Percentiles rank a stretch among this genome's conserved stretches.
phyloP scores from a whole-genome alignment of 2,329 filamentous ascomycete species.

The Phialocephala sp. region DNA sequence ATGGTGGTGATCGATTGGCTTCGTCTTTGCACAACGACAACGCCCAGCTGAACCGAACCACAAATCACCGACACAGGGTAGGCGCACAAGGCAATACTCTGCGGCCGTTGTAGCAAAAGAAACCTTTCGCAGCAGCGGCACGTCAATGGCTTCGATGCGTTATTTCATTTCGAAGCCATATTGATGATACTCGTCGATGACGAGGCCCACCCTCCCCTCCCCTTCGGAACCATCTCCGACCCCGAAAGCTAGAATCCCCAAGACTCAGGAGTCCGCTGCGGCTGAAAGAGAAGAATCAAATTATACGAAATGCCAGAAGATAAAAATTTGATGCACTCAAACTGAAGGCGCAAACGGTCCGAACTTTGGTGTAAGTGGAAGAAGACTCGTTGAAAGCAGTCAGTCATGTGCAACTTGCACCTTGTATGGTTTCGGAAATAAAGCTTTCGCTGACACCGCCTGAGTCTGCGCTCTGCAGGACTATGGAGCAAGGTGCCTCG shows the following conservation, averaged over 20 bases:
- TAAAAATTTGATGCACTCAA: neutral
- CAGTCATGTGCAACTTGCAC: conserved; percentile 1
- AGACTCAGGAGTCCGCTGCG: neutral
- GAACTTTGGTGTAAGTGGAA: neutral
- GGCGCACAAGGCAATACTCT: neutral
- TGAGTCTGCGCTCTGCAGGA: neutral
- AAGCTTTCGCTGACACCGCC: neutral
- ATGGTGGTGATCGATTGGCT: neutral
- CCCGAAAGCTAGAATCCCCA: neutral
- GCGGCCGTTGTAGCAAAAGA: neutral
- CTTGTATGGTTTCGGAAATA: neutral
- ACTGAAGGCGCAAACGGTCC: neutral
- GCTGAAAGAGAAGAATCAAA: neutral
- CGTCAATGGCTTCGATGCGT: neutral
- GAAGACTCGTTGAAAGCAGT: too few species aligned
- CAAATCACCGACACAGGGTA: neutral
- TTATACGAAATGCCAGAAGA: neutral
- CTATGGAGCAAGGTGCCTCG: conserved; percentile 6
- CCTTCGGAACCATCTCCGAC: neutral
- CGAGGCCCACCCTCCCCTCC: too few species aligned
- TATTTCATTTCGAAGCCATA: neutral
- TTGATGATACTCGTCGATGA: neutral
- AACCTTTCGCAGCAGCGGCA: neutral
- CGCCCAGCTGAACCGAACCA: neutral
- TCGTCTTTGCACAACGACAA: conserved; percentile 1